Evolutionary conservation across 2,329 filamentous ascomycete genomes (phyloP).

Genomic region (Apiospora kogelbergensis): DNA sequence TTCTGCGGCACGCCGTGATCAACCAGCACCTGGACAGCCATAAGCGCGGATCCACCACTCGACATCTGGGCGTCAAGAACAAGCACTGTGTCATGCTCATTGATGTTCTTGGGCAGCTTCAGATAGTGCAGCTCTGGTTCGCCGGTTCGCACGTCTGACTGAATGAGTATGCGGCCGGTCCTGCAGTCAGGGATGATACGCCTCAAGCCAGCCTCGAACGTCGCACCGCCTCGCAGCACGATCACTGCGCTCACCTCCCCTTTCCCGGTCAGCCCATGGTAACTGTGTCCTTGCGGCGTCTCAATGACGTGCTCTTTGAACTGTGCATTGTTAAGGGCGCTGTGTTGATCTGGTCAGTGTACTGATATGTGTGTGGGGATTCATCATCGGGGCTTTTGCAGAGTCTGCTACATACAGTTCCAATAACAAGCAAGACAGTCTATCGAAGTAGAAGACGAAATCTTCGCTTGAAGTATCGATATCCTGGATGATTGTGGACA

Average conservation of each 20-base stretch:
- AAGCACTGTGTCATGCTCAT: slow-evolving; percentile 75
- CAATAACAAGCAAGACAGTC: slow-evolving; percentile 79
- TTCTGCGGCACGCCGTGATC: slow-evolving; percentile 88
- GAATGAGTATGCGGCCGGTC: slow-evolving; percentile 85
- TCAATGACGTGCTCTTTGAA: slow-evolving; percentile 65
- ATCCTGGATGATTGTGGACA: slow-evolving; percentile 88
- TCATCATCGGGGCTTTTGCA: neutral
- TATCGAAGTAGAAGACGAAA: slow-evolving; percentile 97
- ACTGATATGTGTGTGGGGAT: neutral
- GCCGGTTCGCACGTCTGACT: slow-evolving; percentile 79
- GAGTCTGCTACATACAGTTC: slow-evolving; percentile 58
- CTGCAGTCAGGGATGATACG: slow-evolving; percentile 91
- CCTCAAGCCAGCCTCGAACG: slow-evolving; percentile 83
- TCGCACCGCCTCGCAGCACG: slow-evolving; percentile 83
- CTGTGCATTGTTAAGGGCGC: slow-evolving; percentile 73
- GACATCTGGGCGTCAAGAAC: slow-evolving; percentile 94
- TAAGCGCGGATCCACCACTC: slow-evolving; percentile 79
- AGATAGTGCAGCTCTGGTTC: slow-evolving; percentile 93
- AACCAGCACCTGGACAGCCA: slow-evolving; percentile 94
- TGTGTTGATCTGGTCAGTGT: slow-evolving; percentile 31
- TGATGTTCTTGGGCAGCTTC: slow-evolving; percentile 73
- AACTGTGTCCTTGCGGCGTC: slow-evolving; percentile 70
- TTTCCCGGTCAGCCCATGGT: slow-evolving; percentile 68
- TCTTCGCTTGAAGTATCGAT: slow-evolving; percentile 79
- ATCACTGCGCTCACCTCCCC: slow-evolving; percentile 84